Base-by-base conservation (phyloP, 164 flowering plant species). In the Tetrastigma voinierianum region DNA sequence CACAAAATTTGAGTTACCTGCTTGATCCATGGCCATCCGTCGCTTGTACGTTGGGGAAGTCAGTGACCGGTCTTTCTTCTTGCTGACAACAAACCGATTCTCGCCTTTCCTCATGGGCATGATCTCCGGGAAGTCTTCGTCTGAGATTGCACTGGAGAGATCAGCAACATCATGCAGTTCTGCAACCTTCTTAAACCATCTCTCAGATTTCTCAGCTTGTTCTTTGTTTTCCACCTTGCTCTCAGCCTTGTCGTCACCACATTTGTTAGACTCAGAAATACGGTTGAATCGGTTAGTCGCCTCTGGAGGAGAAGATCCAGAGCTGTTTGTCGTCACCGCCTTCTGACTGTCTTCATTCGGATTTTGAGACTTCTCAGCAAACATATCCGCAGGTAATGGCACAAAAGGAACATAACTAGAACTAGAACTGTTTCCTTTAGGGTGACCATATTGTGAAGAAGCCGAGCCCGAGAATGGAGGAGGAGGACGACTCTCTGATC, bases 61-160 rank as follows among this genome's bases (percentile, higher is more conserved):
- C 72, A 90, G 70, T 10, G 97, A 90, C 20, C 90, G 86, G 58
- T 89, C 93, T 74, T 89, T 92, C 75, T 82, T 87, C 70, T 88
- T 90, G 76, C 85, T 83, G n/a, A 91, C 84, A 4, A 90, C 96
- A 81, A 94, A 94, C 9, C 86, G 76, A 56, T 89, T 95, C 77
- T 90, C 97, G 60, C 96, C 97, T 75, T 87, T 89, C 18, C 83
- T 86, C 89, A 85, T 77, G 8, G 98, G 97, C 96, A 94, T 91
- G 55, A 82, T 85, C 47, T 91, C 94, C 8, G 96, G 94, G 72
- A 89, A 91, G 55, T 89, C 90, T 15, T 86, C 91, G 67, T 94
- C 97, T 53, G 96, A 78, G 65, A 82, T 77, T 16, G 82, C 85
- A 74, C 79, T 77, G 2, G 88, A 64, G 51, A 78, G 70, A 76